These are phyloP conservation scores for Entophlyctis helioformis DNA, from an alignment of 192 early-diverging fungal species.

Conservation along the genomic window DNA sequence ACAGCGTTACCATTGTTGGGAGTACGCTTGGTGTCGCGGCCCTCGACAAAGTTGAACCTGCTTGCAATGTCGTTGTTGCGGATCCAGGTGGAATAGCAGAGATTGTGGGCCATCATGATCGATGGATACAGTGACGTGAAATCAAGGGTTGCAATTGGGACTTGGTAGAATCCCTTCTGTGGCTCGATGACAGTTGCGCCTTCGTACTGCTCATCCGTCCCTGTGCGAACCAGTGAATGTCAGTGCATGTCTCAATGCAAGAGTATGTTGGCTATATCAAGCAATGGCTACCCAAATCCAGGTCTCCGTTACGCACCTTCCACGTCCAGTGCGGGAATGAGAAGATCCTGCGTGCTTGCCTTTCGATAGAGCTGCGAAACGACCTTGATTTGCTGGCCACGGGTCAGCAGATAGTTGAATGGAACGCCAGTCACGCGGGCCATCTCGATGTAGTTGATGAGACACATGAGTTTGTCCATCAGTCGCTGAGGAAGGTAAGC, in stretches of 20 bases:
- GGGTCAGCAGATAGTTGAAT: conserved; percentile 83
- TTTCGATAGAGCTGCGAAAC: conserved; percentile 91
- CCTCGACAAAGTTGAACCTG: conserved; percentile 40
- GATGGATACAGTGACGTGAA: conserved; percentile 97
- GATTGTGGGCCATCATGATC: conserved; percentile 99
- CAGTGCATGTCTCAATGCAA: no score
- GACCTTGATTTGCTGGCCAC: conserved; percentile 98
- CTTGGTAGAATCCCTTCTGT: conserved; percentile 80
- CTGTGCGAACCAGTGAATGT: no score
- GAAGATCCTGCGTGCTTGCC: conserved; percentile 62
- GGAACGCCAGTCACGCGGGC: conserved; percentile 94
- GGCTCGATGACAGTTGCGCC: conserved; percentile 97
- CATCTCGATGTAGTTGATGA: conserved; percentile 98
- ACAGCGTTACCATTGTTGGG: conserved; percentile 67
- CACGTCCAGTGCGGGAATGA: conserved; percentile 78
- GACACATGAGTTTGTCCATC: conserved; percentile 93
- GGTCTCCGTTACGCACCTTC: conserved; percentile 36
- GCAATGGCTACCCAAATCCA: background rate
- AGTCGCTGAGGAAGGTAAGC: conserved; percentile 86
- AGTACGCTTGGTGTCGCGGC: conserved; percentile 77
- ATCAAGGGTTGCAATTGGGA: conserved; percentile 96
- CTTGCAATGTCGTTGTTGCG: conserved; percentile 35
- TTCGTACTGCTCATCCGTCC: conserved; percentile 78
- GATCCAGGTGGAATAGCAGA: conserved; percentile 91
- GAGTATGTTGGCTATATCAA: no score